Conservation (phyloP, 805 yeast genomes). For the Metschnikowia anglica region DNA sequence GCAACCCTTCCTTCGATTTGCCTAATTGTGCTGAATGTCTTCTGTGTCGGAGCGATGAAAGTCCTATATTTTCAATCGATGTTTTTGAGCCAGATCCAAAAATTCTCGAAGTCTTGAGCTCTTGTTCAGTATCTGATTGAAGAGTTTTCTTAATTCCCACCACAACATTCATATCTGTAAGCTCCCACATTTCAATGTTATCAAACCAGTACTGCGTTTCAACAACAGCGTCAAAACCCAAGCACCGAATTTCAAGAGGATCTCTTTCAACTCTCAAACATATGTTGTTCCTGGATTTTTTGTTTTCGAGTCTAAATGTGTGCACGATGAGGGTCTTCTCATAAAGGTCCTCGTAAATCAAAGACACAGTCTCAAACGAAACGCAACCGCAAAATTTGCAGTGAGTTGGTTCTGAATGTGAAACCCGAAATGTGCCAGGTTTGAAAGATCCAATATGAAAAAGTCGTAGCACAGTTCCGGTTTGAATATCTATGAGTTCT, state of each 20-base stretch:
- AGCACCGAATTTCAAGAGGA: conserved; percentile 85
- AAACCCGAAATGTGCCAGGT: conserved; percentile 59
- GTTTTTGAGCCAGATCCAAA: background rate
- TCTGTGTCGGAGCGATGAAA: conserved; percentile 8
- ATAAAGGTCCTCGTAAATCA: conserved; percentile 65
- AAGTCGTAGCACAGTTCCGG: conserved; percentile 66
- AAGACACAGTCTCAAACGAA: conserved; percentile 67
- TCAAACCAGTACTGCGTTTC: conserved; percentile 70
- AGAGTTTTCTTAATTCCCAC: conserved; percentile 52
- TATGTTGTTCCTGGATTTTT: conserved; percentile 73
- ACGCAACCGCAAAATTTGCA: conserved; percentile 92
- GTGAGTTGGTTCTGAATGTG: conserved; percentile 84
- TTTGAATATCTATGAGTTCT: conserved; percentile 72
- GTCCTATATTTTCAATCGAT: conserved; percentile 1
- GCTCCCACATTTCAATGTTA: conserved; percentile 73
- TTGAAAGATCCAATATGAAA: conserved; percentile 64
- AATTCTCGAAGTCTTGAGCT: background rate
- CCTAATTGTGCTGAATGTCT: background rate
- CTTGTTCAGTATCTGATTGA: background rate
- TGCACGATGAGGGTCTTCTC: conserved; percentile 63
- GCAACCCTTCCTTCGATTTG: background rate
- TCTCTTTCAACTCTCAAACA: conserved; percentile 91
- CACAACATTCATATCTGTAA: conserved; percentile 72
- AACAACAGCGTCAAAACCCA: conserved; percentile 73
- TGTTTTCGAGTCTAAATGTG: conserved; percentile 62